Conservation (phyloP, 192 early-diverging fungal genomes). For the Gonapodya prolifera region DNA sequence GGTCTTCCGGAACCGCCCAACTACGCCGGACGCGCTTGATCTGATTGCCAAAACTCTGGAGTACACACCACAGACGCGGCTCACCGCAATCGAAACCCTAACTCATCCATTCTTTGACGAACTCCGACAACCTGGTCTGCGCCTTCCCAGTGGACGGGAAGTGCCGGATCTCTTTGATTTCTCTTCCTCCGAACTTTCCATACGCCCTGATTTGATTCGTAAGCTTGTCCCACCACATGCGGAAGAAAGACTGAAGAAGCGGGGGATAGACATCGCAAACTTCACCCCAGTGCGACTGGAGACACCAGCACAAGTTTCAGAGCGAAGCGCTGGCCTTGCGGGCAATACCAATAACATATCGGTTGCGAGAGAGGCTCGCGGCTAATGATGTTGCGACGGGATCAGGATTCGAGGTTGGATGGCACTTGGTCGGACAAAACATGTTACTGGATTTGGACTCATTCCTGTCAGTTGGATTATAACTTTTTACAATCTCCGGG, state of each 20-base stretch:
- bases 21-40: slow-evolving; percentile 73
- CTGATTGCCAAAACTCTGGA: slow-evolving; percentile 74
- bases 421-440: too few relatives aligned
- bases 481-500: too few relatives aligned
- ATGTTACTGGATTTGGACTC: too few relatives aligned
- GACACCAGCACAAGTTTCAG: neutral
- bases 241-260: slow-evolving; percentile 37
- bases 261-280: slow-evolving; percentile 43
- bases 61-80: slow-evolving; percentile 75
- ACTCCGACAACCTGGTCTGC: slow-evolving; percentile 70
- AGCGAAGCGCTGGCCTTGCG: neutral
- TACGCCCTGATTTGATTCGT: slow-evolving; percentile 66
- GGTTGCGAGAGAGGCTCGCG: neutral
- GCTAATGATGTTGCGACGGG: too few relatives aligned
- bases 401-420: too few relatives aligned
- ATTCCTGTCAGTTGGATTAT: too few relatives aligned
- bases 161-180: slow-evolving; percentile 91
- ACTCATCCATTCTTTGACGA: slow-evolving; percentile 96
- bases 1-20: slow-evolving; percentile 71
- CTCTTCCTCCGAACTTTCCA: slow-evolving; percentile 66
- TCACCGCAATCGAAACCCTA: slow-evolving; percentile 83
- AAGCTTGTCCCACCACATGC: slow-evolving; percentile 74
- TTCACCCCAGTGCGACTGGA: neutral
- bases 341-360: neutral
- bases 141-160: slow-evolving; percentile 68